Conservation (phyloP, 2,329 filamentous ascomycete species). For the Stagonosporopsis tanaceti region DNA sequence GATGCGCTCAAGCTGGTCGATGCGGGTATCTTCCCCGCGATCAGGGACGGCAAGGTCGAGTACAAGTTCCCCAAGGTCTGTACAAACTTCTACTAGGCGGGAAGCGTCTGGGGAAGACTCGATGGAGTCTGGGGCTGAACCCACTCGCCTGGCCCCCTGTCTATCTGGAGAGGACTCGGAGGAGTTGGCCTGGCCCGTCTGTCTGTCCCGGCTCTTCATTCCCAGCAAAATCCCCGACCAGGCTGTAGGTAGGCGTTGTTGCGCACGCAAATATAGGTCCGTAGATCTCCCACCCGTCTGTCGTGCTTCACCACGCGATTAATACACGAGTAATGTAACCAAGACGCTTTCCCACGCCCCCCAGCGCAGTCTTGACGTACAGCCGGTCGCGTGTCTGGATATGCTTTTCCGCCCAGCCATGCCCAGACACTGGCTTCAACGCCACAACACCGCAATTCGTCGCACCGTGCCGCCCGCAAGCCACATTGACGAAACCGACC, state of each 20-base stretch:
- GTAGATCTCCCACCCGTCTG: background rate
- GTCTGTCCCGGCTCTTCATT: background rate
- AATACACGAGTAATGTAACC: background rate
- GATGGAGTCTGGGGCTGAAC: no score
- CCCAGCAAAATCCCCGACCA: background rate
- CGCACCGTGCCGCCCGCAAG: background rate
- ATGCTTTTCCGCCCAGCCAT: constrained; percentile 14
- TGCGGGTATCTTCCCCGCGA: constrained; percentile 59
- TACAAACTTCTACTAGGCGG: constrained; percentile 22
- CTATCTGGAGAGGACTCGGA: background rate
- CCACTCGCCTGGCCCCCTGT: no score
- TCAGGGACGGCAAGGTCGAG: constrained; percentile 28
- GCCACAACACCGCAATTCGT: constrained; percentile 1
- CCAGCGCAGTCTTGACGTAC: background rate
- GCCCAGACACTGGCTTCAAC: background rate
- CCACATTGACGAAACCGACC: constrained; percentile 2
- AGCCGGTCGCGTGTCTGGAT: constrained; percentile 2
- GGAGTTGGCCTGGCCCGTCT: no score
- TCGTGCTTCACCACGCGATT: background rate
- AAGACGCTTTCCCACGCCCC: background rate
- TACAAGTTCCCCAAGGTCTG: constrained; percentile 33
- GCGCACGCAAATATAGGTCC: constrained; percentile 18
- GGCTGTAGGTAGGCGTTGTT: constrained; percentile 7
- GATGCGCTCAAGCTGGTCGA: constrained; percentile 60
- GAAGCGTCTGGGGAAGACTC: background rate